These are phyloP conservation scores for Haberlea rhodopensis DNA, from an alignment of 257 asterid species.

Conservation along the genomic window DNA sequence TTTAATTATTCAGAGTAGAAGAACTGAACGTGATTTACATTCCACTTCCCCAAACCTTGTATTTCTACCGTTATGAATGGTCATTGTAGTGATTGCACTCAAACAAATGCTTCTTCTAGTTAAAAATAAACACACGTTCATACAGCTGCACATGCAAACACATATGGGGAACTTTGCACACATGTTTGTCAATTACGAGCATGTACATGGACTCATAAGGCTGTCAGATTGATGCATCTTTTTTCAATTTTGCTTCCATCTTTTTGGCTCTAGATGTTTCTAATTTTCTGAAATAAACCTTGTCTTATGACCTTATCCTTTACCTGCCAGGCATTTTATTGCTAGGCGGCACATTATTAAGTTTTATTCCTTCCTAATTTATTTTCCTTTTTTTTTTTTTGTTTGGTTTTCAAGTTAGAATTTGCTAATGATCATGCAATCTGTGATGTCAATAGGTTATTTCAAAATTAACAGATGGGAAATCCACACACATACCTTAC, in stretches of 20 bases:
- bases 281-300: conserved; percentile 2
- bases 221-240: conserved; percentile 10
- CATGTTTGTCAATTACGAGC: conserved; percentile 10
- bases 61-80: no score
- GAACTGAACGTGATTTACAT: no score
- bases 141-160: conserved; percentile 4
- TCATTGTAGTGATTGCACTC: conserved; percentile 32
- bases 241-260: conserved; percentile 3
- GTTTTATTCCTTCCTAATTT: conserved; percentile 20
- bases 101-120: conserved; percentile 6
- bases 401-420: no score
- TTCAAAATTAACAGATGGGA: conserved; percentile 91
- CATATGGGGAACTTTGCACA: conserved; percentile 5
- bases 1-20: no score
- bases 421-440: conserved; percentile 31
- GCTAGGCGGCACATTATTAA: conserved; percentile 5
- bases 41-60: no score
- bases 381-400: not conserved
- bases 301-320: conserved; percentile 1
- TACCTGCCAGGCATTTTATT: conserved; percentile 13
- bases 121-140: conserved; percentile 16
- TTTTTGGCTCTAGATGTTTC: conserved; percentile 12
- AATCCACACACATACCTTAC: conserved; percentile 82
- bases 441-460: conserved; percentile 64
- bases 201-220: not conserved